Base-by-base conservation (phyloP, 2,329 filamentous ascomycete genomes). In the Beauveria asiatica region DNA sequence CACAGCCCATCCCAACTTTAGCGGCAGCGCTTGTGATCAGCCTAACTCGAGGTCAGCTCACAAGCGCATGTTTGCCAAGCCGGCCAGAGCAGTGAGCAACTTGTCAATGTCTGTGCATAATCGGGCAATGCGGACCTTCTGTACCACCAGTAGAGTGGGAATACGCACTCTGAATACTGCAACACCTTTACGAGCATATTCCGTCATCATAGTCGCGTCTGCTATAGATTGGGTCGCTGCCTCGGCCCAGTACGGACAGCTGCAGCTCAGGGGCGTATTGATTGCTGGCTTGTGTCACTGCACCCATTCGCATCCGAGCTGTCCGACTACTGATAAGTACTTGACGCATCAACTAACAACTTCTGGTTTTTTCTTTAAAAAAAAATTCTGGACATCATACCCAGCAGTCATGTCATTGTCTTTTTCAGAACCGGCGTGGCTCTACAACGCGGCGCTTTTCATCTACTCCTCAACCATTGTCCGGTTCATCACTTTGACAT, bases 381-480 rank as follows among this genome's bases (percentile, higher is more conserved):
- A 21, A 21, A 3, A 8, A 11, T 7, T 27, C 45, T 39, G 27
- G n/a, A 17, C 57, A 45, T 44, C 46, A 11, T 19, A 52, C 11
- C 5, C 27, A 46, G 37, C 39, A 52, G 41, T 49, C 49, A 59
- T 59, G 57, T 53, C 57, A 19, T 46, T 49, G 2, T 59, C 48
- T 37, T 41, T 10, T 45, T 39, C 48, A 39, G 48, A 53, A 27
- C 13, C 25, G 23, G 27, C 27, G 19, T 60, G 57, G 57, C 57
- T 60, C 3, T 60, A 54, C 23, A 54, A 50, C 57, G 49, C 42
- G 19, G 27, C 17, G 1, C 17, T 54, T 27, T 49, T 60, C 16
- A 21, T 60, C 5, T 60, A 54, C 13, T 60, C 57, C 3, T 60
- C 50, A 8, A 21, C 50, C 7, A 10, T 54, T 49, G 49, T 60